Base-by-base conservation (phyloP, 805 yeast genomes). In the Myxozyma vanderwaltii region DNA sequence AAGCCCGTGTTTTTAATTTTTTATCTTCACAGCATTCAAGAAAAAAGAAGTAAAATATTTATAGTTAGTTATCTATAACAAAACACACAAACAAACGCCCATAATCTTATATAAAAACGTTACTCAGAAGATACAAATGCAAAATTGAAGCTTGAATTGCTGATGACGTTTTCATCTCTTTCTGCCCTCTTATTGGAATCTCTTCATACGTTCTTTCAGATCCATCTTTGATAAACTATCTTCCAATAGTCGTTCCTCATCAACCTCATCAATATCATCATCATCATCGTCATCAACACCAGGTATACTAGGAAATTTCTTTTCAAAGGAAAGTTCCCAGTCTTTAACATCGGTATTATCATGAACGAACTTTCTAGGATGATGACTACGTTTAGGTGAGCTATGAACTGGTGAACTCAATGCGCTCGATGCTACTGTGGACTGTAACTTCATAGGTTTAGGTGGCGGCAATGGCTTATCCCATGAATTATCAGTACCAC, bases 391-490 rank as follows among this genome's bases (percentile, higher is more conserved):
- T n/a, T 19, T 31, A 24, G 39, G 40, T 33, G 39, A 38, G 23
- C 13, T 21, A 41, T 27, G 51, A 27, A 3, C 29, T 6, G 39
- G 46, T 8, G 45, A 33, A 3, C 39, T 13, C 13, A 33, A 4
- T 7, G 36, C 27, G 5, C 44, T 15, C 3, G 51, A 15, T 10
- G 51, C 24, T 5, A 36, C 51, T 8, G 53, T 23, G 4, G 43
- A 26, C 27, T 57, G 55, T 27, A 52, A 31, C n/a, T 51, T 52
- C 10, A 40, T 48, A 29, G 56, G 56, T 36, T 57, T 57, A 15
- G 61, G 56, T 1, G 56, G 61, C 31, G 56, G 61, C 15, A 49
- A 44, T 8, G 59, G 54, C 12, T 38, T 10, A 13, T 49, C 59
- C 27, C n/a, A 51, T 4, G 49, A 17, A 19, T 17, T 23, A 19